A percentile compares a stretch with the other conserved stretches of the same genome.
Conservation (phyloP, 805 yeast genomes). For the Candida argentea region DNA sequence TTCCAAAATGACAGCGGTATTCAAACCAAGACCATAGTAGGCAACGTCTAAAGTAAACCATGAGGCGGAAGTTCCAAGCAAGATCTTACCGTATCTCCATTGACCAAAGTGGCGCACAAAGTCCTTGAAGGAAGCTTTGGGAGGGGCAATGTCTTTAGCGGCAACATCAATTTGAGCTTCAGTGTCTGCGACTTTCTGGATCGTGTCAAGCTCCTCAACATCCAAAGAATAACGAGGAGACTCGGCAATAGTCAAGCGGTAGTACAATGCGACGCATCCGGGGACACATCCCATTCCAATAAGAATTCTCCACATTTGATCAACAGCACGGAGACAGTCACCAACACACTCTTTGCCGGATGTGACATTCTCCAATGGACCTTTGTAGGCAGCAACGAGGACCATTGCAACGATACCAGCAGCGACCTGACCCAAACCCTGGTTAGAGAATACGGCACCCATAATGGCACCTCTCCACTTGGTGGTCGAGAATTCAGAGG, state of each 20-base stretch:
- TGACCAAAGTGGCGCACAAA: constrained; percentile 64
- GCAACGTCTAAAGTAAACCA: constrained; percentile 92
- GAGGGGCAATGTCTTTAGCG: constrained; percentile 40
- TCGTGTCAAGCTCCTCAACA: constrained; percentile 49
- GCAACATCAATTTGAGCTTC: constrained; percentile 31
- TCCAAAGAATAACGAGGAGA: constrained; percentile 88
- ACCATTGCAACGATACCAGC: constrained; percentile 80
- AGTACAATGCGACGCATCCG: constrained; percentile 74
- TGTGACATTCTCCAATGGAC: constrained; percentile 40
- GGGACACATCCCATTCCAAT: constrained; percentile 89
- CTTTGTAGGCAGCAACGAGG: constrained; percentile 69
- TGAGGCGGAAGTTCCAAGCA: constrained; percentile 82
- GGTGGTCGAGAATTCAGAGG: constrained; percentile 87
- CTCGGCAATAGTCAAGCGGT: constrained; percentile 89
- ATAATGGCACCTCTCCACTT: constrained; percentile 97
- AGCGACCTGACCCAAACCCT: constrained; percentile 89
- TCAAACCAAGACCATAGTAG: constrained; percentile 79
- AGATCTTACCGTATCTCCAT: constrained; percentile 81
- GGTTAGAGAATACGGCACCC: constrained; percentile 95
- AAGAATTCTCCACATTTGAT: constrained; percentile 90
- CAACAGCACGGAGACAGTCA: constrained; percentile 67
- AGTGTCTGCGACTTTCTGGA: constrained; percentile 43
- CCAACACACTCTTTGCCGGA: constrained; percentile 52
- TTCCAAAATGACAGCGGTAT: constrained; percentile 67
- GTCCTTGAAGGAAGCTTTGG: constrained; percentile 74